Evolutionary conservation across 306 rosid genomes (phyloP).

Genomic region (Trifolium pratense): DNA sequence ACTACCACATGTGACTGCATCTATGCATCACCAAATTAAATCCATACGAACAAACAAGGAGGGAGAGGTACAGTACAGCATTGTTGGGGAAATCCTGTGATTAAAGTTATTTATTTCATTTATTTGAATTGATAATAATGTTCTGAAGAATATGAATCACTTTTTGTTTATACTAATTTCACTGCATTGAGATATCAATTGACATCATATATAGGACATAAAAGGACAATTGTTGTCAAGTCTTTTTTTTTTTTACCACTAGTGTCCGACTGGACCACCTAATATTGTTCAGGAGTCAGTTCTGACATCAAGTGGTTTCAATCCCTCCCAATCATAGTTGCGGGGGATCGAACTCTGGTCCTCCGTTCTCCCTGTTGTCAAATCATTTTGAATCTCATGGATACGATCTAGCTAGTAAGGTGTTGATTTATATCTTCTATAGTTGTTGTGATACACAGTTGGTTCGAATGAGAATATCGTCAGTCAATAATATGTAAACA

Average conservation of each 20-base stretch:
- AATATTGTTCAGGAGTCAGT: no score
- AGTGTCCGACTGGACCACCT: no score
- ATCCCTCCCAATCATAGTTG: no score
- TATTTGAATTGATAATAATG: constrained; percentile 3
- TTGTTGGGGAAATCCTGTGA: not conserved
- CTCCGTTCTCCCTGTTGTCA: no score
- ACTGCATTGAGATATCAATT: not conserved
- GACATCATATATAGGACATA: not conserved
- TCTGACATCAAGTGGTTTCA: no score
- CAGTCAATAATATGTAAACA: no score
- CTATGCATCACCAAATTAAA: not conserved
- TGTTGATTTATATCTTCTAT: no score
- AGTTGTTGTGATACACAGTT: no score
- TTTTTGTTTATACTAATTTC: constrained; percentile 3
- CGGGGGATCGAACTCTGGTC: no score
- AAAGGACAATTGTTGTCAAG: not conserved
- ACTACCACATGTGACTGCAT: not conserved
- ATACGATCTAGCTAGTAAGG: no score
- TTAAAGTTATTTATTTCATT: not conserved
- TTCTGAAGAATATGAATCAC: not conserved
- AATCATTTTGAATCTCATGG: not conserved
- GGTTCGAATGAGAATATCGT: no score
- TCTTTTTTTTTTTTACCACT: no score
- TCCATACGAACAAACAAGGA: not conserved
- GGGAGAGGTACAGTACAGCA: not conserved